These are phyloP conservation scores for Candida mesenterica DNA, from an alignment of 1,139 yeast genomes.

Conservation along the genomic window DNA sequence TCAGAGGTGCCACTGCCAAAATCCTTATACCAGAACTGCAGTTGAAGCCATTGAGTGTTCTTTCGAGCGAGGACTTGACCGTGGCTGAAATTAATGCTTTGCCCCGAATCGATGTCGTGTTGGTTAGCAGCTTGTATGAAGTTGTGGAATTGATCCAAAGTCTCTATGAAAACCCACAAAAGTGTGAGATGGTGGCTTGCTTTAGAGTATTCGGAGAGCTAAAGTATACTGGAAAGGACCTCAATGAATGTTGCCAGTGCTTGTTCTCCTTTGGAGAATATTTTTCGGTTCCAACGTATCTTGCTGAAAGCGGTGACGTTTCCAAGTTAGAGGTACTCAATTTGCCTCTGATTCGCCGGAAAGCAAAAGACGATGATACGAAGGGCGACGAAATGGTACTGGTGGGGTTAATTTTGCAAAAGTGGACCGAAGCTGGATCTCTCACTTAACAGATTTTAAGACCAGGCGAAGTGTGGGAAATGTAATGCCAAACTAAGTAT, in stretches of 20 bases:
- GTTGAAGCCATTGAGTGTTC: not conserved
- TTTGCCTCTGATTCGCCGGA: not conserved
- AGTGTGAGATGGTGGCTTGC: not conserved
- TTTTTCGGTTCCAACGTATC: not conserved
- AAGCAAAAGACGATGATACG: not conserved
- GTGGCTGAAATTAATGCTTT: conserved; percentile 11
- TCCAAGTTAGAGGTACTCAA: not conserved
- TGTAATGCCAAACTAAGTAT: too few species aligned
- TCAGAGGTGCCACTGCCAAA: not conserved
- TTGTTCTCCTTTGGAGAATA: conserved; percentile 1
- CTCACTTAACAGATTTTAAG: conserved; percentile 1
- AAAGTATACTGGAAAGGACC: conserved; percentile 1
- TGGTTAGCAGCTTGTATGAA: conserved; percentile 5
- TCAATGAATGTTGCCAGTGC: conserved; percentile 3
- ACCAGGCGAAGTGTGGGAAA: too few species aligned
- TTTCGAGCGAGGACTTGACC: conserved; percentile 9
- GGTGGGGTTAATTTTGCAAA: conserved; percentile 3
- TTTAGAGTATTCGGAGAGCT: conserved; percentile 1
- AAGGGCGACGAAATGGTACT: conserved; percentile 1
- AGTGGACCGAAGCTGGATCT: conserved; percentile 4
- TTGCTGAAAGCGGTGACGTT: not conserved
- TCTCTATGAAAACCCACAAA: not conserved
- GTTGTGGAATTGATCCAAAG: conserved; percentile 1
- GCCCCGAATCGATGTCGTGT: conserved; percentile 2
- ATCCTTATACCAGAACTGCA: not conserved